A percentile compares a stretch with the other conserved stretches of the same genome.
These are phyloP conservation scores for Pseudopediastrum boryanum DNA, from an alignment of 139 green algal species.

Conservation along the genomic window DNA sequence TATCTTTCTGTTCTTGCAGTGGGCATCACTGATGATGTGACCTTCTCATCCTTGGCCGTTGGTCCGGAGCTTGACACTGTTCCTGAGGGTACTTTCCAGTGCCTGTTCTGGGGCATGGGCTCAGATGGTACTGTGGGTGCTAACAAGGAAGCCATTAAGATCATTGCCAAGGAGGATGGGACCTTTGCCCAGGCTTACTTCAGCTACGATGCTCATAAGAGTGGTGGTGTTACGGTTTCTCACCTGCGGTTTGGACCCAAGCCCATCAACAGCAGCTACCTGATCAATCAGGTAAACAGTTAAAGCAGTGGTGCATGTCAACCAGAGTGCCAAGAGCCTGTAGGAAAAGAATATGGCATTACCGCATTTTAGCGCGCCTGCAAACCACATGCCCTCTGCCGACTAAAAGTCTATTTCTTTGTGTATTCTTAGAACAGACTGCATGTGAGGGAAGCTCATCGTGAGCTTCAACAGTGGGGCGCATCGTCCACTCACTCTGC, in stretches of 20 bases:
- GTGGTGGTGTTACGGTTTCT: constrained; percentile 56
- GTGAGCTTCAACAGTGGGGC: too few relatives aligned
- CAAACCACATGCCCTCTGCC: too few relatives aligned
- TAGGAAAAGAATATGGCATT: too few relatives aligned
- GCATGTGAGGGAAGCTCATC: too few relatives aligned
- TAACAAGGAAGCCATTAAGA: constrained; percentile 72
- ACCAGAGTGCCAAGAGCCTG: too few relatives aligned
- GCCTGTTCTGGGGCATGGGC: constrained; percentile 69
- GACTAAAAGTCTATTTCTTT: too few relatives aligned
- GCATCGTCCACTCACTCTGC: too few relatives aligned
- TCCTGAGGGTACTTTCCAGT: constrained; percentile 56
- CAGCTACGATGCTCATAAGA: constrained; percentile 63
- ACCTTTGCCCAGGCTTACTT: constrained; percentile 62
- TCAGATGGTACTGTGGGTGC: constrained; percentile 63
- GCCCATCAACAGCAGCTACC: constrained; percentile 51
- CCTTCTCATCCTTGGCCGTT: constrained; percentile 41
- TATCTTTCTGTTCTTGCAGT: constrained; percentile 20
- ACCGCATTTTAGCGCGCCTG: too few relatives aligned
- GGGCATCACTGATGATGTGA: constrained; percentile 60
- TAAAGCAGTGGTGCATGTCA: too few relatives aligned
- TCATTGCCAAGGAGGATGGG: constrained; percentile 48
- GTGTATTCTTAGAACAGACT: too few relatives aligned
- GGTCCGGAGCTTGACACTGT: constrained; percentile 44
- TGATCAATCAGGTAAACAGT: constrained; percentile 56
- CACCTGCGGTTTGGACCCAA: constrained; percentile 63